Percentiles rank a stretch among this genome's conserved stretches.
These are phyloP conservation scores for Galeopsis tetrahit DNA, from an alignment of 257 asterid species.

Conservation along the genomic window DNA sequence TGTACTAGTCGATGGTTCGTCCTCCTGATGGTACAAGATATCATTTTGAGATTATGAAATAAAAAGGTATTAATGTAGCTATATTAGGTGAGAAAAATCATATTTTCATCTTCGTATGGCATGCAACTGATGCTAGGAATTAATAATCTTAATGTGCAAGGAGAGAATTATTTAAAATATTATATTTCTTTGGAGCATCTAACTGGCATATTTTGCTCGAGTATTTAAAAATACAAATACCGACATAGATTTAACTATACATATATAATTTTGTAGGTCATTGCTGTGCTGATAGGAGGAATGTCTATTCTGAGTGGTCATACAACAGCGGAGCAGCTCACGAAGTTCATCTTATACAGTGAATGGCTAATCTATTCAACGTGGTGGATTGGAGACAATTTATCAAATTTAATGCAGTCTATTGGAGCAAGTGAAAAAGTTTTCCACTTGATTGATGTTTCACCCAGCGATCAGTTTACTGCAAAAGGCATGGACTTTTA, in stretches of 20 bases:
- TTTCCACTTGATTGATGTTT: constrained; percentile 75
- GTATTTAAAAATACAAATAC: not conserved
- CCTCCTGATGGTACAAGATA: not conserved
- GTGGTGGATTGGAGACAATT: constrained; percentile 97
- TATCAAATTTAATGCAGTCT: constrained; percentile 92
- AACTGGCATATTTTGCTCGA: constrained; percentile 17
- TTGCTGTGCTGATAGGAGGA: constrained; percentile 98
- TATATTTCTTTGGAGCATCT: constrained; percentile 18
- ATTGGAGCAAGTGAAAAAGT: constrained; percentile 99
- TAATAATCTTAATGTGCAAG: not conserved
- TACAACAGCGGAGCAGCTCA: constrained; percentile 94
- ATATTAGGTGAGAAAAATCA: not conserved
- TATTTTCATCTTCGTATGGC: constrained; percentile 4
- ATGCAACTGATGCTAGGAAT: constrained; percentile 4
- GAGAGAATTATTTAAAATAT: no score
- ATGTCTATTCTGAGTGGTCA: constrained; percentile 85
- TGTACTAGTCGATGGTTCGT: constrained; percentile 1
- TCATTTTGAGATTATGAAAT: not conserved
- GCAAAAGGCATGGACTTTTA: constrained; percentile 62
- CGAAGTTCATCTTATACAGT: constrained; percentile 92
- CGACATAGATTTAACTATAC: constrained; percentile 21
- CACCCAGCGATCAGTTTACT: constrained; percentile 71
- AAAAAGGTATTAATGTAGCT: not conserved
- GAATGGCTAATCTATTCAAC: constrained; percentile 98
- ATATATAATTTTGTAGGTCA: constrained; percentile 57